Base-by-base conservation (phyloP, 495 filamentous ascomycete genomes). In the Filosporella fistucella region DNA sequence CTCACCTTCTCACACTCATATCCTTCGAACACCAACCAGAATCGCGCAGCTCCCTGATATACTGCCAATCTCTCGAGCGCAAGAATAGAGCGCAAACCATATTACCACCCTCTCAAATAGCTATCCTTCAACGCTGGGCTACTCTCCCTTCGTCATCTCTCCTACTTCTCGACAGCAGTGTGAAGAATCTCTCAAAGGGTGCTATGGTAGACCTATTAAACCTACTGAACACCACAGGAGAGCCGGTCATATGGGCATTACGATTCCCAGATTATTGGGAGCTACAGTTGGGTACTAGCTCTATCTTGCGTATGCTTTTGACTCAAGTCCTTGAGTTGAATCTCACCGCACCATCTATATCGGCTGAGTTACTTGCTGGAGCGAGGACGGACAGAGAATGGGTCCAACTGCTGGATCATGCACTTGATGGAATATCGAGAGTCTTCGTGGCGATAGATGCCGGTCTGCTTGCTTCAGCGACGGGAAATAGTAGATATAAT, bases 381-480 rank as follows among this genome's bases (percentile, higher is more conserved):
- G 42, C 49, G 14, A 6, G 11, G 2, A 40, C 6, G 7, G 49
- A 52, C 10, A 12, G 33, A 12, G 49, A 52, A 5, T 52, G 49
- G 49, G 12, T 45, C 1, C 5, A 8, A 8, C 18, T 53, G 7
- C 10, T 53, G 4, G 22, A 8, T 18, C 22, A 13, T n/a, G 36
- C 26, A 2, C 9, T 53, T 1, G 5, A 17, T 14, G 43, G 28
- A 7, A 3, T 53, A 0, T 3, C 22, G 2, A 1, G 17, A 21
- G 4, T 53, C 1, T 52, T 95, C 88, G 40, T 96, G 86, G 69
- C 95, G 89, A 67, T 94, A 87, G 67, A 97, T 96, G 56, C 88
- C 80, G 57, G 96, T 80, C 74, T 96, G 95, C 71, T 97, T 13
- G 9, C 33, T 2, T 3, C 1, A 10, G 49, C 37, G 1, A 25